Evolutionary conservation across 129 eudicot species (phyloP).

Genomic region (Saussurea involucrata): DNA sequence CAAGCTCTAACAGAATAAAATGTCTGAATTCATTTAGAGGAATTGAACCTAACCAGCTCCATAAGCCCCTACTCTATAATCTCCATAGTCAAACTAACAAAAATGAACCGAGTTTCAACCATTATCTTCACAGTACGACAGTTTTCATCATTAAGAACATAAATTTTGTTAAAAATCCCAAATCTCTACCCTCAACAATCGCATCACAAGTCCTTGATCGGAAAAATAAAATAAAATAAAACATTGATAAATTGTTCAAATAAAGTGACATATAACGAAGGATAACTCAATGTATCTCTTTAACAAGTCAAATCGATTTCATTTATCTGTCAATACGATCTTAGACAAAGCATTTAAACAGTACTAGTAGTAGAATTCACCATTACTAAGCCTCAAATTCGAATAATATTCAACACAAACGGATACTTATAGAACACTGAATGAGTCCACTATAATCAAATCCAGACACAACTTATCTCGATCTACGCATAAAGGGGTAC

Average conservation of each 20-base stretch:
- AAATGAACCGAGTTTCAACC: background rate
- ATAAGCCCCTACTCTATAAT: background rate
- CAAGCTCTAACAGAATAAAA: background rate
- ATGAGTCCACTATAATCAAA: background rate
- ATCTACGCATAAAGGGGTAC: background rate
- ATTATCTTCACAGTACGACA: no score
- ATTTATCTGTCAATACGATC: conserved; percentile 1
- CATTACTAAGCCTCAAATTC: conserved; percentile 21
- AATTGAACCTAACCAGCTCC: background rate
- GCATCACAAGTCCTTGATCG: background rate
- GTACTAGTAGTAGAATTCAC: background rate
- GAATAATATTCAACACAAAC: background rate
- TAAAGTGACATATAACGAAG: background rate
- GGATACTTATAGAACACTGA: background rate
- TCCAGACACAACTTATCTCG: conserved; percentile 5
- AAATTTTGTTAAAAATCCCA: no score
- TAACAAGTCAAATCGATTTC: conserved; percentile 1
- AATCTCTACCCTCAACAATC: background rate
- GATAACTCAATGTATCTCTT: background rate
- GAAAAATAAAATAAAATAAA: no score
- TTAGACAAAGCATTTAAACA: background rate
- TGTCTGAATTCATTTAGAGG: background rate
- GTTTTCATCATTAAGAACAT: no score
- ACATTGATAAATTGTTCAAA: background rate
- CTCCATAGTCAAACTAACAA: background rate